phyloP scores from a whole-genome alignment of 2,329 filamentous ascomycete genomes.

The Fusarium brevicatenulatum region DNA sequence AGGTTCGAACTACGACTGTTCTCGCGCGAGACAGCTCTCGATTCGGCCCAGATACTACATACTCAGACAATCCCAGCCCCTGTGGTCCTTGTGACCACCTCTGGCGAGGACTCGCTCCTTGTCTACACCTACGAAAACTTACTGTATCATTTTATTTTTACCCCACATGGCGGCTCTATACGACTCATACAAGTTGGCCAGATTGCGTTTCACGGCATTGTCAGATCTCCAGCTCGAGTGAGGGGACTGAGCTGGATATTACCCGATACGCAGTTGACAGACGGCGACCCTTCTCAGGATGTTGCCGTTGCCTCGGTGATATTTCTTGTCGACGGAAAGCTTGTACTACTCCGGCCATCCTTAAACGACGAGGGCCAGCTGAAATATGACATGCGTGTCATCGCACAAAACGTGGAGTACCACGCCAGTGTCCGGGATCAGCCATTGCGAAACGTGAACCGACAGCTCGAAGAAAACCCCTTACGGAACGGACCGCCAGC shows the following conservation, averaged over 20 bases:
- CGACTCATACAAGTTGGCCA: slow-evolving; percentile 93
- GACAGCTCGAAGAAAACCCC: slow-evolving; percentile 39
- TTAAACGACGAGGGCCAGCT: slow-evolving; percentile 83
- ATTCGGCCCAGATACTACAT: slow-evolving; percentile 77
- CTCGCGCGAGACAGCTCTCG: slow-evolving; percentile 84
- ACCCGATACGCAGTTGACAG: slow-evolving; percentile 86
- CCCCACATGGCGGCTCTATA: slow-evolving; percentile 73
- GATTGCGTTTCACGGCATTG: slow-evolving; percentile 96
- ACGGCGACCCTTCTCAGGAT: slow-evolving; percentile 95
- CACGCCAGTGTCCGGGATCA: slow-evolving; percentile 94
- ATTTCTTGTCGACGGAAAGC: slow-evolving; percentile 96
- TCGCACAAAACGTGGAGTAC: slow-evolving; percentile 96
- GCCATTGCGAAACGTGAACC: slow-evolving; percentile 55
- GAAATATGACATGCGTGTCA: slow-evolving; percentile 98
- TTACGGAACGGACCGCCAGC: slow-evolving; percentile 52
- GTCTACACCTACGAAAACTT: slow-evolving; percentile 98
- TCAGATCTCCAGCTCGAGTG: slow-evolving; percentile 90
- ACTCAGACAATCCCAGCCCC: slow-evolving; percentile 82
- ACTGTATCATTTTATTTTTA: slow-evolving; percentile 93
- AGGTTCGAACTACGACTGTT: slow-evolving; percentile 91
- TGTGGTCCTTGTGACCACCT: slow-evolving; percentile 88
- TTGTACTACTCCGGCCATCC: slow-evolving; percentile 90
- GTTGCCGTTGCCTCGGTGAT: slow-evolving; percentile 92
- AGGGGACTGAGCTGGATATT: slow-evolving; percentile 95
- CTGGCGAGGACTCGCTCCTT: slow-evolving; percentile 91